Evolutionary conservation across 139 green algal species (phyloP), one percentile per base, ranked within the genome.

Genomic region (Axilococcus clingmanii): DNA sequence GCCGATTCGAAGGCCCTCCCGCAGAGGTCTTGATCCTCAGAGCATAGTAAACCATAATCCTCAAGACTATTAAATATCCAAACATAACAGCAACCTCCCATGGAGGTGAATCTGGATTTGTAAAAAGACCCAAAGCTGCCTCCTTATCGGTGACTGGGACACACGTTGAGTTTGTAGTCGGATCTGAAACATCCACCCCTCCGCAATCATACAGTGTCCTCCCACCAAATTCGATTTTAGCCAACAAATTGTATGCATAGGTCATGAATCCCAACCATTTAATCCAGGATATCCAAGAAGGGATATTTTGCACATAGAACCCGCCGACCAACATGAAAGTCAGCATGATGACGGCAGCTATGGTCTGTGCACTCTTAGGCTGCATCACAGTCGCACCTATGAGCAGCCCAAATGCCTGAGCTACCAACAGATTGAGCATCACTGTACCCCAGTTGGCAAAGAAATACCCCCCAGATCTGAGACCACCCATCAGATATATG

Each of bases 331-430:
- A 40, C 33, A 65, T 40, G 35, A 66, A 61, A 9, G 56, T 52
- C n/a, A 91, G 53, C 65, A 86, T 85, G n/a, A 82, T 37, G 16
- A 92, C 61, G 15, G 69, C 75, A 7, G 79, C 61, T 11, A 84
- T 37, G 6, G 78, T 74, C 53, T 87, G 78, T 2, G 78, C 79
- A 0, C 30, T 75, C 52, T 83, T 80, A 12, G 63, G 55, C 49
- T 85, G 71, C 53, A 74, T 81, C 36, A 84, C 63, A 4, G 66
- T 73, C 7, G 72, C 73, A 7, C 83, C 82, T 30, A 93, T 61
- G 25, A 89, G 51, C 41, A 93, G 66, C 3, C 82, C 82, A 28
- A 77, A 23, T 20, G 38, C 65, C 61, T 92, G 81, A 1, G 69
- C 58, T 16, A 77, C 63, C 8, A 85, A 60, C 59, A 82, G 59